phyloP scores from a whole-genome alignment of 306 rosid species.

The Herpetospermum pedunculosum region DNA sequence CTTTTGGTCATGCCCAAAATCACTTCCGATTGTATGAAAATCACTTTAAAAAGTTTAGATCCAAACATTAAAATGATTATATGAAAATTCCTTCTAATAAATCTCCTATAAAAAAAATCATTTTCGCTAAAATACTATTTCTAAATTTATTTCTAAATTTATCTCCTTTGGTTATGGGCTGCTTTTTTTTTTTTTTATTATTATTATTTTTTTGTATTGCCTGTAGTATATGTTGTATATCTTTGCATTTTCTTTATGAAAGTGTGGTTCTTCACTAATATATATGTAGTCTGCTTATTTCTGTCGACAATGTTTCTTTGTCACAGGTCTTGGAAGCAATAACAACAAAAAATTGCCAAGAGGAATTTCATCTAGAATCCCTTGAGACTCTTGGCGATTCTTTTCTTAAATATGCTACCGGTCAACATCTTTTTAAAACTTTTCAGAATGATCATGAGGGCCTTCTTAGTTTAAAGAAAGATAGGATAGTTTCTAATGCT shows the following conservation, averaged over 20 bases:
- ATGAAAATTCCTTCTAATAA: background rate
- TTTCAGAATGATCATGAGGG: constrained; percentile 59
- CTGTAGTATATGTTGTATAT: background rate
- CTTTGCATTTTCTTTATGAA: background rate
- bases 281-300: background rate
- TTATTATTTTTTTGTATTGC: background rate
- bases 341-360: constrained; percentile 63
- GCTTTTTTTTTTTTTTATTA: background rate
- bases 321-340: constrained; percentile 81
- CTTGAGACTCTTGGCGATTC: constrained; percentile 92
- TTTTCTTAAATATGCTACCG: constrained; percentile 63
- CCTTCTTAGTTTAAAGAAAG: constrained; percentile 53
- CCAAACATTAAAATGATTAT: background rate
- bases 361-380: constrained; percentile 66
- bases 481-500: constrained; percentile 57
- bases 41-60: background rate
- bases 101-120: background rate
- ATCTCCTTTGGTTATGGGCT: background rate
- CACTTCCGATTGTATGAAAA: no score
- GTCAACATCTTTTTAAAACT: constrained; percentile 52
- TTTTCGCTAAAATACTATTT: background rate
- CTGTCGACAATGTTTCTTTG: background rate
- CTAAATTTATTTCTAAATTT: background rate
- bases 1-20: no score
- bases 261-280: background rate